These are phyloP conservation scores for Leccinum rimulosum DNA, from an alignment of 768 basidiomycete species.

Conservation along the genomic window DNA sequence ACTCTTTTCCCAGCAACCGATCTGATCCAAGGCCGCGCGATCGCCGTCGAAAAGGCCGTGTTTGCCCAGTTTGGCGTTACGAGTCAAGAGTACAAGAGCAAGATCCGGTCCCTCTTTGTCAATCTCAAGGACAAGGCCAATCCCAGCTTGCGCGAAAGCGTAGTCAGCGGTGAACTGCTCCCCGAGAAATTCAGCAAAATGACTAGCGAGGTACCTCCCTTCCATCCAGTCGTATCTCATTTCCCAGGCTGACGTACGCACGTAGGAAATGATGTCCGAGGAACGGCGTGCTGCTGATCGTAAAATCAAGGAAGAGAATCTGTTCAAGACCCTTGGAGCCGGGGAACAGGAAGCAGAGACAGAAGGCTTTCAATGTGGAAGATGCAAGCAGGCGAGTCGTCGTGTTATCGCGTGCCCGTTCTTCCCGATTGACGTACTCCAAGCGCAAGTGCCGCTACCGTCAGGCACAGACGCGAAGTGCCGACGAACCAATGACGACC, in stretches of 20 bases:
- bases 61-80: constrained; percentile 42
- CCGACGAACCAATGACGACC: constrained; percentile 99
- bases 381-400: constrained; percentile 79
- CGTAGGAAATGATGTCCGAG: constrained; percentile 96
- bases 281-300: constrained; percentile 82
- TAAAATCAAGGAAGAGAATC: constrained; percentile 79
- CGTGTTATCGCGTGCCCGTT: neutral
- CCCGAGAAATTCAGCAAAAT: constrained; percentile 73
- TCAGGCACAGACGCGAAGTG: constrained; percentile 95
- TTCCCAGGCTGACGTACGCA: neutral
- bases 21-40: constrained; percentile 62
- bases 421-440: constrained; percentile 1
- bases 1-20: constrained; percentile 52
- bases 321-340: constrained; percentile 89
- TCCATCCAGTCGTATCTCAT: neutral
- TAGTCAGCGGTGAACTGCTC: constrained; percentile 78
- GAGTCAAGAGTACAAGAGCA: constrained; percentile 59
- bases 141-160: constrained; percentile 76
- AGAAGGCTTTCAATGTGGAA: constrained; percentile 93
- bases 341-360: constrained; percentile 92
- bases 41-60: constrained; percentile 70
- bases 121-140: constrained; percentile 97
- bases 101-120: constrained; percentile 84
- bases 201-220: constrained; percentile 62
- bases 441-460: constrained; percentile 88